phyloP scores from a whole-genome alignment of 2,329 filamentous ascomycete genomes.

The Sporothrix brunneoviolacea region DNA sequence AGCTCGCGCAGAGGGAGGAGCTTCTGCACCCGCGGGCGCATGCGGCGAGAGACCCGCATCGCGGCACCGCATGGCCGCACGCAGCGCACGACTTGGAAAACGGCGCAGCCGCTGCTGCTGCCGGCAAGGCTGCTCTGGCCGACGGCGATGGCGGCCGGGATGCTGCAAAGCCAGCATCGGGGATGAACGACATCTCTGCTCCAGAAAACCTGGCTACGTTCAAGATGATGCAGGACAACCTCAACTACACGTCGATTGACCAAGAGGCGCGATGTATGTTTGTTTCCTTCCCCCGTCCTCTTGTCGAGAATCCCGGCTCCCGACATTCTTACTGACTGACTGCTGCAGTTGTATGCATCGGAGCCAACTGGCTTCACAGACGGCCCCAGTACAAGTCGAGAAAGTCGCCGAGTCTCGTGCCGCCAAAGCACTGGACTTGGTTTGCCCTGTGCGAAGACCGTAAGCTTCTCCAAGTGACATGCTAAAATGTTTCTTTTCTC shows the following conservation, averaged over 20 bases:
- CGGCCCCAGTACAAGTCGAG: slow-evolving; percentile 21
- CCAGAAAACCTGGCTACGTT: slow-evolving; percentile 31
- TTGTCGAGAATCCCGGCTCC: too few species aligned
- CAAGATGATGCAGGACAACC: slow-evolving; percentile 60
- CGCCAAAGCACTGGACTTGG: slow-evolving; percentile 59
- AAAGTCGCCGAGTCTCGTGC: slow-evolving; percentile 30
- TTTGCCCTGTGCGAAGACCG: slow-evolving; percentile 60
- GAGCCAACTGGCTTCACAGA: slow-evolving; percentile 58
- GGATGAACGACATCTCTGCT: background rate
- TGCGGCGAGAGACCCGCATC: too few species aligned
- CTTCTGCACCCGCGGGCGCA: too few species aligned
- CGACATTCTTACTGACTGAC: slow-evolving; percentile 23
- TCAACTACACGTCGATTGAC: slow-evolving; percentile 69
- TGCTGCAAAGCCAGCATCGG: too few species aligned
- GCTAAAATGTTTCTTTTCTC: slow-evolving; percentile 1
- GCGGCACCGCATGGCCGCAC: background rate
- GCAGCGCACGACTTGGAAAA: slow-evolving; percentile 4
- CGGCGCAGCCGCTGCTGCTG: background rate
- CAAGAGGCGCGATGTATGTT: slow-evolving; percentile 55
- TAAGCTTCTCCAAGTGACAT: slow-evolving; percentile 25
- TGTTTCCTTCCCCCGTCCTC: background rate
- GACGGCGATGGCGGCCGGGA: too few species aligned
- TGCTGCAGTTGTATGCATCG: slow-evolving; percentile 56
- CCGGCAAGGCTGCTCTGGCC: too few species aligned
- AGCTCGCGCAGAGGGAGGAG: background rate